phyloP scores from a whole-genome alignment of 805 yeast species.

The Blastobotrys muscicola region DNA sequence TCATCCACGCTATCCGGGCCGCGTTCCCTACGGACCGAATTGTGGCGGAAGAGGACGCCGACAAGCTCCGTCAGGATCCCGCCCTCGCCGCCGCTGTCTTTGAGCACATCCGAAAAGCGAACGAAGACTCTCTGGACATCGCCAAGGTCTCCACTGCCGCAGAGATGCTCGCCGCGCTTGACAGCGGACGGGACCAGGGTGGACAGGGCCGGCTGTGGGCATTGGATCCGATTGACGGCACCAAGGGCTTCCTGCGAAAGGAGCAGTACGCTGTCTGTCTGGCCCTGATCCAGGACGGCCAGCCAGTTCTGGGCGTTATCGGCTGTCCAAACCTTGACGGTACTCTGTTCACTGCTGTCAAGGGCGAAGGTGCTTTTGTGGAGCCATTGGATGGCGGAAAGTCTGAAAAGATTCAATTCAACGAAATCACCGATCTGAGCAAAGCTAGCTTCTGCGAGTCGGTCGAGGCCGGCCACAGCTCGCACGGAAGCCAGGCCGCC shows the following conservation, averaged over 20 bases:
- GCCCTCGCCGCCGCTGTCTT: slow-evolving; percentile 48
- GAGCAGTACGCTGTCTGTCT: slow-evolving; percentile 96
- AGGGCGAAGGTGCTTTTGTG: slow-evolving; percentile 58
- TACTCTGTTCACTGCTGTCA: slow-evolving; percentile 65
- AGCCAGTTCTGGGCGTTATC: slow-evolving; percentile 80
- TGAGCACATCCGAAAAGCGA: slow-evolving; percentile 49
- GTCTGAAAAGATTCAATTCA: slow-evolving; percentile 41
- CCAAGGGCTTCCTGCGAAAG: slow-evolving; percentile 91
- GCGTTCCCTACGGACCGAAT: slow-evolving; percentile 80
- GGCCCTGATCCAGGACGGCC: slow-evolving; percentile 78
- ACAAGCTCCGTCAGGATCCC: slow-evolving; percentile 44
- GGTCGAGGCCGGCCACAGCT: slow-evolving; percentile 90
- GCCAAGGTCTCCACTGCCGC: slow-evolving; percentile 29
- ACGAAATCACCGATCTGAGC: slow-evolving; percentile 31
- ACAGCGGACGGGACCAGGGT: slow-evolving; percentile 76
- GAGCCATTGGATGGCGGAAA: slow-evolving; percentile 29
- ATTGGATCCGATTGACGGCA: slow-evolving; percentile 96
- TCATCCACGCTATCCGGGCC: slow-evolving; percentile 69
- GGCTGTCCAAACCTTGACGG: slow-evolving; percentile 95
- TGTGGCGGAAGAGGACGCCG: slow-evolving; percentile 92
- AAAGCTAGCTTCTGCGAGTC: slow-evolving; percentile 76
- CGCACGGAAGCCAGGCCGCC: slow-evolving; percentile 73
- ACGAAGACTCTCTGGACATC: slow-evolving; percentile 28
- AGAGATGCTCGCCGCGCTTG: slow-evolving; percentile 57
- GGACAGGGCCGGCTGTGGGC: slow-evolving; percentile 85